phyloP scores from a whole-genome alignment of 2,329 filamentous ascomycete genomes.

The Diaporthe destruens region DNA sequence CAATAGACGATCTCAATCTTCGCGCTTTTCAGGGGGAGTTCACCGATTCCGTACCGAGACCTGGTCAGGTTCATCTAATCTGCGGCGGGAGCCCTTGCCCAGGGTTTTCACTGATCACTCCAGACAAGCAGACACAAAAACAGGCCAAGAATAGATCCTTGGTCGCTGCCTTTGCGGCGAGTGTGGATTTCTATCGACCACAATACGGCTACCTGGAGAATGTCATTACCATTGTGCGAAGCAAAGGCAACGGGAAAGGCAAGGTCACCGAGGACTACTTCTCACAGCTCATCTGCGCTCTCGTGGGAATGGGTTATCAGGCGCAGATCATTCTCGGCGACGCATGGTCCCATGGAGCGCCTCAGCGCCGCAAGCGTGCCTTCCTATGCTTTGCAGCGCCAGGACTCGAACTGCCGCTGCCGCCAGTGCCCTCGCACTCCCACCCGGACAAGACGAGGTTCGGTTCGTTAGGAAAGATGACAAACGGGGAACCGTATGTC shows the following conservation, averaged over 20 bases:
- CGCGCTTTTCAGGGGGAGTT: constrained; percentile 65
- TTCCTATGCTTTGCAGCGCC: constrained; percentile 81
- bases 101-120: constrained; percentile 77
- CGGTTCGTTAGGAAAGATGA: constrained; percentile 66
- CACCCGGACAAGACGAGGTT: constrained; percentile 57
- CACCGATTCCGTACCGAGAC: constrained; percentile 62
- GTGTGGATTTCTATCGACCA: constrained; percentile 80
- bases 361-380: constrained; percentile 75
- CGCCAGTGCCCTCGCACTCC: constrained; percentile 73
- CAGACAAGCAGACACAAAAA: constrained; percentile 62
- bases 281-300: constrained; percentile 77
- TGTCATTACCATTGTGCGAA: constrained; percentile 73
- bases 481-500: constrained; percentile 72
- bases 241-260: constrained; percentile 44
- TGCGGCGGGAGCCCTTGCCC: constrained; percentile 82
- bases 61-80: constrained; percentile 77
- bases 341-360: constrained; percentile 75
- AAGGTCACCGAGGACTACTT: constrained; percentile 71
- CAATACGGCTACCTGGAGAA: constrained; percentile 85
- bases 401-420: constrained; percentile 66
- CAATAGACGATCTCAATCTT: constrained; percentile 76
- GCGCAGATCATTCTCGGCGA: constrained; percentile 76
- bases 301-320: constrained; percentile 85
- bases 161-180: constrained; percentile 81
- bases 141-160: constrained; percentile 81